Evolutionary conservation across 139 green algal species (phyloP), one percentile per base, ranked within the genome.

Genomic region (Coccomyxa sp.): DNA sequence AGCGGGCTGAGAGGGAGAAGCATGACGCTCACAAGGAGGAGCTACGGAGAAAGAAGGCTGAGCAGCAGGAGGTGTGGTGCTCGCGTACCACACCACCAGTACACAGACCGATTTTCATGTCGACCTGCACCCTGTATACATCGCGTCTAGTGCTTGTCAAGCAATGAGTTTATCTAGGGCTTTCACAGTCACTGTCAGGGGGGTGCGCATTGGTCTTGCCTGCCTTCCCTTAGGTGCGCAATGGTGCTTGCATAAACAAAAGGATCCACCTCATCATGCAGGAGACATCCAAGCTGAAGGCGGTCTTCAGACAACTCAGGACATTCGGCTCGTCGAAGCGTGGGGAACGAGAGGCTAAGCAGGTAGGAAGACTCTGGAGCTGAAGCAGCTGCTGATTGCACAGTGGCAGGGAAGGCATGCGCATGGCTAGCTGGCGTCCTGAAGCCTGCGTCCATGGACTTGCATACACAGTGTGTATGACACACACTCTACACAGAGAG

Each of bases 251-350:
- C n/a, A n/a, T n/a, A n/a, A n/a, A n/a, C n/a, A n/a, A 14, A 14
- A 68, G 50, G 18, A 6, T 73, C 2, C 2, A 24, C 22, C 6
- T 35, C 8, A n/a, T n/a, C 8, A 35, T 77, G 69, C 55, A 80
- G 75, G 76, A 76, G 40, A 55, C 38, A 14, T 24, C 10, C 34
- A n/a, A 68, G 22, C 31, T 76, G 16, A 74, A 34, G 34, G 37
- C 69, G 8, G 75, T 78, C 22, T 71, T 81, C 34, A 88, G 83
- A 68, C 76, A 86, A 31, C 76, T 86, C 35, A 81, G 85, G 22
- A n/a, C 76, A 55, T 40, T 78, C n/a, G 71, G 86, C 34, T 82
- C 86, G 27, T 89, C 75, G 55, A 83, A 87, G 69, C 84, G 84
- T 22, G 84, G 78, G 7, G 81, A 73, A 55, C 39, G 77, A 29